These are phyloP conservation scores for Basipetospora chlamydospora DNA, from an alignment of 2,329 filamentous ascomycete genomes.

Conservation along the genomic window DNA sequence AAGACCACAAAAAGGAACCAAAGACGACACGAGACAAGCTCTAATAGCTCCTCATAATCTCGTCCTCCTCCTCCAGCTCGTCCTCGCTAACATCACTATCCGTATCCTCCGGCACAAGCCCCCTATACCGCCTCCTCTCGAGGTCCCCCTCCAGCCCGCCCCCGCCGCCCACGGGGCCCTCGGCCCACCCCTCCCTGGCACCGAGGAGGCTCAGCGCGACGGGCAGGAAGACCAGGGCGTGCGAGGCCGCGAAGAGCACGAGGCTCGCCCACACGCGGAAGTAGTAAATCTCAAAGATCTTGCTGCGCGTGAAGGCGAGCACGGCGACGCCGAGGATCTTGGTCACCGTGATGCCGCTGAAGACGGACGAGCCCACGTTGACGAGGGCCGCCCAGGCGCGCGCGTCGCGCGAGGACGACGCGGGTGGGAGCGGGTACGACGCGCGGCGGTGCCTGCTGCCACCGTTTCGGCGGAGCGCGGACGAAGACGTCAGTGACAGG, in stretches of 20 bases:
- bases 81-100: slow-evolving; percentile 43
- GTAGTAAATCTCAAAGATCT: slow-evolving; percentile 99
- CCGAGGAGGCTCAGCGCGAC: slow-evolving; percentile 77
- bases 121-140: slow-evolving; percentile 62
- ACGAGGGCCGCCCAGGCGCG: slow-evolving; percentile 86
- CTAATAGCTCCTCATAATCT: background rate
- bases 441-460: no score
- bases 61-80: background rate
- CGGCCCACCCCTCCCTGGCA: no score
- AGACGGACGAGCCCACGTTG: slow-evolving; percentile 87
- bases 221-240: slow-evolving; percentile 82
- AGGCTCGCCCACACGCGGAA: slow-evolving; percentile 93
- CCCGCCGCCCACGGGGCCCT: slow-evolving; percentile 76
- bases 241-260: slow-evolving; percentile 74
- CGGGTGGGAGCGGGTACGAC: no score
- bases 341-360: slow-evolving; percentile 90
- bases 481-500: no score
- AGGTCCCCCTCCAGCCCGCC: slow-evolving; percentile 84
- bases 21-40: background rate
- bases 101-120: slow-evolving; percentile 59
- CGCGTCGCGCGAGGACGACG: slow-evolving; percentile 59
- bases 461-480: no score
- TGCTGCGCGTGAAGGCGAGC: slow-evolving; percentile 84
- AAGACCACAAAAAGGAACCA: background rate
- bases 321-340: slow-evolving; percentile 88